Evolutionary conservation across 2,329 filamentous ascomycete species (phyloP), one percentile per base, ranked within the genome.

Genomic region (Aquanectria penicillioides): DNA sequence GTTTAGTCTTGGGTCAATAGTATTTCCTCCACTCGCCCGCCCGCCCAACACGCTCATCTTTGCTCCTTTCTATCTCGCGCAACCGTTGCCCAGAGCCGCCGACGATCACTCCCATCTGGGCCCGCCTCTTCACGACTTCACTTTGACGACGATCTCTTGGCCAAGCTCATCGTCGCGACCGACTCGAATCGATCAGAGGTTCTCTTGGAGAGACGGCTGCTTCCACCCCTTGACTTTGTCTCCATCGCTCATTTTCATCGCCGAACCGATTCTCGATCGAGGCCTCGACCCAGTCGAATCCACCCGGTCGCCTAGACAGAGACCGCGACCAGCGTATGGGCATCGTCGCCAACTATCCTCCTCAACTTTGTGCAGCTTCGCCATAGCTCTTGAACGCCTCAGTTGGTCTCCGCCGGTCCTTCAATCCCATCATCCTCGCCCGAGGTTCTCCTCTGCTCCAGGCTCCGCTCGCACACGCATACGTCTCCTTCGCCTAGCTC

Each of bases 81-180:
- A 59, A 52, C 63, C 57, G 55, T 64, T 60, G 54, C 37, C 63
- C 29, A 63, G 63, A 66, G 57, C 62, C 61, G 60, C 57, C 51
- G 67, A 54, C 68, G 63, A 69, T 70, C 68, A 61, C 61, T 68
- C 46, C 59, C 59, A 66, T 53, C 64, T 48, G 41, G 64, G 57
- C 51, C 57, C 57, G 61, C 61, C 50, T 62, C 13, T 28, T 64
- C 18, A 63, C 62, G 59, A 59, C 57, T 36, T 49, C 33, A 41
- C 38, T 47, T 53, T 38, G 57, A 64, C 64, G 54, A 62, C 67
- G 50, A 53, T 46, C 38, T 62, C 22, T 53, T 61, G 22, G 23
- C 57, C 34, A 53, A 65, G 57, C 37, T 54, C 41, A 28, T 34
- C 47, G 38, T 57, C 47, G 37, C 40, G 17, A 40, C 18, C 28